phyloP scores from a whole-genome alignment of 495 filamentous ascomycete genomes.

The Melanomma pulvis-pyrius region DNA sequence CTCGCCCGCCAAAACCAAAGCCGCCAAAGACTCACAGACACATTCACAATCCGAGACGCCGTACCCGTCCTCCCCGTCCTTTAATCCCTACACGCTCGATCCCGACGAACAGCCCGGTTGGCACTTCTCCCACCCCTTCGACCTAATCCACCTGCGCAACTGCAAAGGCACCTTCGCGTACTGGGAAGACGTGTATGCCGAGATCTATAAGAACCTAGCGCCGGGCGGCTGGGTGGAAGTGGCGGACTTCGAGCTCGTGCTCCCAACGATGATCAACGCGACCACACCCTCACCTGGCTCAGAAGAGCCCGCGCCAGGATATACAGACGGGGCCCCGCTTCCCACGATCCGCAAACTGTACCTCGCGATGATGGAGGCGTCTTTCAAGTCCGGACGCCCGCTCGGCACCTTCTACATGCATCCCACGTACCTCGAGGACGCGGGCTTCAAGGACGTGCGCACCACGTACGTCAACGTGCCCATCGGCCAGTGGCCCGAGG shows the following conservation, averaged over 20 bases:
- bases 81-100: conserved; percentile 31
- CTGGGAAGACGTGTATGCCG: conserved; percentile 38
- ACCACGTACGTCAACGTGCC: conserved; percentile 61
- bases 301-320: background rate
- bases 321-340: background rate
- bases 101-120: conserved; percentile 29
- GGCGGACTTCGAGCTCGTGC: conserved; percentile 47
- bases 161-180: conserved; percentile 38
- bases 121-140: conserved; percentile 39
- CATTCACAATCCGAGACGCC: conserved; percentile 11
- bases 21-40: background rate
- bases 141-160: conserved; percentile 41
- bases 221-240: conserved; percentile 57
- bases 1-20: conserved; percentile 7
- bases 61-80: conserved; percentile 6
- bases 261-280: conserved; percentile 4
- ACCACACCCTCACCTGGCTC: background rate
- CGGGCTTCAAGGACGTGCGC: conserved; percentile 65
- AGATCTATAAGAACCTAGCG: conserved; percentile 36
- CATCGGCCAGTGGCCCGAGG: conserved; percentile 58
- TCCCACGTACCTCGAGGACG: conserved; percentile 52
- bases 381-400: conserved; percentile 50
- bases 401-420: conserved; percentile 60
- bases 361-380: conserved; percentile 43
- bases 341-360: conserved; percentile 20